These are phyloP conservation scores for Euphrasia confusa DNA, from an alignment of 257 asterid genomes.

Conservation along the genomic window DNA sequence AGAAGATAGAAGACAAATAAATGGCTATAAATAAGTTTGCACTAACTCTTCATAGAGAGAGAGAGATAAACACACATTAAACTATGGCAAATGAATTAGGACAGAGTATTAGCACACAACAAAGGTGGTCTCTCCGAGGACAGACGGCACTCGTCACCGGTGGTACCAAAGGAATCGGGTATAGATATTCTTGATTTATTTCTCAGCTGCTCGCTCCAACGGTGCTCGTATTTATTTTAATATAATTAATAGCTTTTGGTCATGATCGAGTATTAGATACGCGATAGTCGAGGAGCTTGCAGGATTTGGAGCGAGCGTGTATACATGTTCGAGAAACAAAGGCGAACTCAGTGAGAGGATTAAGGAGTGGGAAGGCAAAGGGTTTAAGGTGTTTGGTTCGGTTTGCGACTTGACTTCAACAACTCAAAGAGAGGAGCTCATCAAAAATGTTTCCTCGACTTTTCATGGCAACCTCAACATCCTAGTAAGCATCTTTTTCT, in stretches of 20 bases:
- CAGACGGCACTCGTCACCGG: slow-evolving; percentile 60
- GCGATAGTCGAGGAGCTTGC: slow-evolving; percentile 72
- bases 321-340: slow-evolving; percentile 58
- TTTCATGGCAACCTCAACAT: slow-evolving; percentile 64
- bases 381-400: slow-evolving; percentile 48
- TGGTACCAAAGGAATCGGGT: slow-evolving; percentile 62
- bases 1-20: too few relatives aligned
- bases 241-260: background rate
- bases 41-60: background rate
- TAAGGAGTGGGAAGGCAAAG: slow-evolving; percentile 58
- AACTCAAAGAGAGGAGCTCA: slow-evolving; percentile 40
- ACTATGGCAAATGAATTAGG: slow-evolving; percentile 30
- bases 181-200: too few relatives aligned
- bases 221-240: background rate
- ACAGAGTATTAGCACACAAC: slow-evolving; percentile 22
- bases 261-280: slow-evolving; percentile 31
- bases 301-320: slow-evolving; percentile 54
- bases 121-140: slow-evolving; percentile 53
- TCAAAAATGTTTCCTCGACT: slow-evolving; percentile 38
- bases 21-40: slow-evolving; percentile 20
- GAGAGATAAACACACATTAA: background rate
- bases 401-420: slow-evolving; percentile 46
- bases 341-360: slow-evolving; percentile 35
- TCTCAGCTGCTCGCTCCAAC: background rate
- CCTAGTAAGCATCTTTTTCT: slow-evolving; percentile 30